phyloP scores from a whole-genome alignment of 306 rosid genomes.

The Alnus glutinosa region DNA sequence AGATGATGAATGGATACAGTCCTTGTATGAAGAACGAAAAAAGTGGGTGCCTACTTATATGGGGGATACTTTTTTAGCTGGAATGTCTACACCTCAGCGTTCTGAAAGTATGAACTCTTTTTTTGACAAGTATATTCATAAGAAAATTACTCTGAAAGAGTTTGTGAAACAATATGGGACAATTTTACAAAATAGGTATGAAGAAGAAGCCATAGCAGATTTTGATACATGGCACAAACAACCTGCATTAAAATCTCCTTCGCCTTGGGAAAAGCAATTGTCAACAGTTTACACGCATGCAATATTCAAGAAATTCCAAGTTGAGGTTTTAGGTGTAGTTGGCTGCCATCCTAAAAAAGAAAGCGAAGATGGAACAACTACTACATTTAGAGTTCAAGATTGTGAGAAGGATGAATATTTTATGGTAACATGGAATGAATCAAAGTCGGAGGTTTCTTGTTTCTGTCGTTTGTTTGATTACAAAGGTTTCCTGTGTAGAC shows the following conservation, averaged over 20 bases:
- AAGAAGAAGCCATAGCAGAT: constrained; percentile 64
- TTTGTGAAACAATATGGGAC: constrained; percentile 55
- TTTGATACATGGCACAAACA: constrained; percentile 63
- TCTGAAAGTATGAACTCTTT: constrained; percentile 59
- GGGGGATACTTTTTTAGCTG: constrained; percentile 56
- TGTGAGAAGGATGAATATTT: constrained; percentile 55
- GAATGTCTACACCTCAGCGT: constrained; percentile 56
- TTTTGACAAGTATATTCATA: constrained; percentile 60
- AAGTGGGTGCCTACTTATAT: constrained; percentile 58
- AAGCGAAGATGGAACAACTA: constrained; percentile 42
- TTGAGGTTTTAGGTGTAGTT: constrained; percentile 60
- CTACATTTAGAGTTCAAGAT: constrained; percentile 55
- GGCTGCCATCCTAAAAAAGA: constrained; percentile 63
- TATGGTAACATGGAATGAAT: constrained; percentile 43
- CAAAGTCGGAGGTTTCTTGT: constrained; percentile 52
- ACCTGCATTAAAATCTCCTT: constrained; percentile 62
- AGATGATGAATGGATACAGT: constrained; percentile 47
- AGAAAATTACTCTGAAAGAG: constrained; percentile 55
- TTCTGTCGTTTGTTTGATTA: constrained; percentile 55
- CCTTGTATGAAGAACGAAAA: constrained; percentile 51
- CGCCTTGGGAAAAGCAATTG: constrained; percentile 67
- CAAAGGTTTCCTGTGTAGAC: constrained; percentile 61
- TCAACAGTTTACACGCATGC: constrained; percentile 58
- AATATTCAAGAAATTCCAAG: constrained; percentile 55
- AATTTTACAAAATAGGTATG: constrained; percentile 56